Conservation (phyloP, 2,329 filamentous ascomycete species). For the Alternaria gaisen region DNA sequence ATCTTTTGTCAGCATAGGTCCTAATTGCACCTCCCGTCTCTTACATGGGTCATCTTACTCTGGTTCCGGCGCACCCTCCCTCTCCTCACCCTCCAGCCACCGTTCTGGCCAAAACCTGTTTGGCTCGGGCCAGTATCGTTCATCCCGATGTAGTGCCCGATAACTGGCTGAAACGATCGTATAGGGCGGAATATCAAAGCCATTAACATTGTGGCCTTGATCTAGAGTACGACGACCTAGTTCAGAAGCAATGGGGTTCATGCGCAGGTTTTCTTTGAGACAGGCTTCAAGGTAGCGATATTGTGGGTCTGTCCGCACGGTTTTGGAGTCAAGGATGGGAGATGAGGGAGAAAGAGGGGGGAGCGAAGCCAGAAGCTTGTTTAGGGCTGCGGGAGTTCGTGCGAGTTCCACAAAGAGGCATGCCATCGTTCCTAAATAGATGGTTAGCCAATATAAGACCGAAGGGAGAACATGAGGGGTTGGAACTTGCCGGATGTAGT, state of each 20-base stretch:
- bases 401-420: constrained; percentile 7
- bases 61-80: constrained; percentile 2
- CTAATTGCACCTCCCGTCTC: background rate
- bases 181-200: background rate
- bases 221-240: constrained; percentile 2
- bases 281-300: background rate
- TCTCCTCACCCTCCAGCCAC: constrained; percentile 4
- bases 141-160: background rate
- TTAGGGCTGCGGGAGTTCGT: background rate
- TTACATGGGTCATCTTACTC: background rate
- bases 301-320: background rate
- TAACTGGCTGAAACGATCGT: constrained; percentile 5
- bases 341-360: background rate
- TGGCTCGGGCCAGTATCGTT: constrained; percentile 3
- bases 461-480: background rate
- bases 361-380: constrained; percentile 7
- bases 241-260: constrained; percentile 4
- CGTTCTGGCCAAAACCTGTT: constrained; percentile 7
- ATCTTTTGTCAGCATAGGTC: background rate
- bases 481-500: constrained; percentile 1
- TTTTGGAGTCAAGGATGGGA: background rate
- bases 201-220: background rate
- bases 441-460: background rate
- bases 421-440: background rate
- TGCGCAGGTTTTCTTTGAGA: background rate